Conservation (phyloP, 108 stramenopile genomes). For the Skeletonema grethae region DNA sequence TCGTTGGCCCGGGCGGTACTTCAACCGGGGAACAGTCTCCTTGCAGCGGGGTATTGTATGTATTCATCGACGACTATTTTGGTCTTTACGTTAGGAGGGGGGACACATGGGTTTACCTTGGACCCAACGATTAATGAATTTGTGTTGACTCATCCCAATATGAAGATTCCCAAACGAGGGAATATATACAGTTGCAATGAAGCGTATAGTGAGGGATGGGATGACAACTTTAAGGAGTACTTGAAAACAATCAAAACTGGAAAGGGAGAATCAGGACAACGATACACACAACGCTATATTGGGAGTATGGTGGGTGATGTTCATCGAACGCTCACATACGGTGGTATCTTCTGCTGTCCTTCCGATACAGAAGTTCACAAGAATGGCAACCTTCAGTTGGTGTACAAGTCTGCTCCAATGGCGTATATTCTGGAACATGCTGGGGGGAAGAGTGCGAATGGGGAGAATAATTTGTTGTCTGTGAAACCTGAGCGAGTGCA, state of each 20-base stretch:
- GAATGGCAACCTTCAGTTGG: constrained; percentile 84
- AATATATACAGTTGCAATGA: constrained; percentile 95
- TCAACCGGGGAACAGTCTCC: constrained; percentile 91
- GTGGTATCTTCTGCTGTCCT: constrained; percentile 97
- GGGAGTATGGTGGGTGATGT: constrained; percentile 99
- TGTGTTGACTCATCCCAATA: constrained; percentile 86
- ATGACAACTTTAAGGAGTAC: constrained; percentile 73
- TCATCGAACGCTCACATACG: constrained; percentile 97
- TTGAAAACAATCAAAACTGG: constrained; percentile 76
- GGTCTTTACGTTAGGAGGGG: constrained; percentile 87
- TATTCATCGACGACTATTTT: constrained; percentile 97
- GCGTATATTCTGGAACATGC: constrained; percentile 93
- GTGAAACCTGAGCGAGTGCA: constrained; percentile 72
- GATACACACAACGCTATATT: constrained; percentile 92
- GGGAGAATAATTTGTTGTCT: constrained; percentile 55
- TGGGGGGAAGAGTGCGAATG: constrained; percentile 82
- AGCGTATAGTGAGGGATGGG: constrained; percentile 90
- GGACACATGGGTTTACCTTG: constrained; percentile 93
- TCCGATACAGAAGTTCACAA: constrained; percentile 73
- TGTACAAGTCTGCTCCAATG: constrained; percentile 95
- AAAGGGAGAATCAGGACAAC: constrained; percentile 59
- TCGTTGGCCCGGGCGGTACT: constrained; percentile 69
- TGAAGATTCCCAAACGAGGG: constrained; percentile 84
- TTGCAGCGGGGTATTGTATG: constrained; percentile 95
- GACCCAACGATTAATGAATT: constrained; percentile 96